Conservation (phyloP, 164 flowering plant species). For the Sedum album region DNA sequence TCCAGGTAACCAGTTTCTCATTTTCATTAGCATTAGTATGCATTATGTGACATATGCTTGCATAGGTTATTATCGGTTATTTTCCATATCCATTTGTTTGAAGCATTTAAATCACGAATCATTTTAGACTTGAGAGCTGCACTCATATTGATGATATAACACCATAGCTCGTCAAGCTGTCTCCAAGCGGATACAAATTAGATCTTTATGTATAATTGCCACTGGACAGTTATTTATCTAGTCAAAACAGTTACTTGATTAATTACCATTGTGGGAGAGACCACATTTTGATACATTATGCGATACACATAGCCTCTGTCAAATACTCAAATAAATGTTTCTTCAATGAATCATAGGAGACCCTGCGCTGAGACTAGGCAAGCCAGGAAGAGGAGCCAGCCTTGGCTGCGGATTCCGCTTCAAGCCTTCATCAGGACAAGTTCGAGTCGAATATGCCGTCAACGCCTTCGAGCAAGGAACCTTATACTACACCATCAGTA, state of each 20-base stretch:
- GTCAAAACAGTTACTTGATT: too few species aligned
- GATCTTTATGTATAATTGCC: too few species aligned
- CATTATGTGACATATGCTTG: background rate
- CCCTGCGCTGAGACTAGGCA: conserved; percentile 83
- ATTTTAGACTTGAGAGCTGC: too few species aligned
- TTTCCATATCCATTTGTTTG: background rate
- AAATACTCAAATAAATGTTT: background rate
- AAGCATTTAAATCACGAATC: too few species aligned
- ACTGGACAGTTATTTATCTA: too few species aligned
- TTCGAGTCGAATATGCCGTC: conserved; percentile 71
- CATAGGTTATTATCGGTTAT: background rate
- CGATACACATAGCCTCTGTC: background rate
- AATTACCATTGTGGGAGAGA: too few species aligned
- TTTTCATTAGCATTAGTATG: background rate
- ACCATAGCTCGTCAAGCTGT: too few species aligned
- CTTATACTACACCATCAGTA: conserved; percentile 67
- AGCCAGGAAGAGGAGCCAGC: conserved; percentile 82
- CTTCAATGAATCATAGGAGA: conserved; percentile 43
- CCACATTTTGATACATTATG: background rate
- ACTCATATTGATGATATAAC: too few species aligned
- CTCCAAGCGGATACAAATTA: too few species aligned
- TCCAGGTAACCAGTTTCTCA: conserved; percentile 57
- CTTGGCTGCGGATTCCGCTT: conserved; percentile 72
- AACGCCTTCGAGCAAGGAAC: conserved; percentile 71
- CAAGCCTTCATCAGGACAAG: conserved; percentile 54